Percentiles rank a stretch among this genome's conserved stretches.
These are phyloP conservation scores for Acanthamoeba lenticulata DNA, from an alignment of 208 protist genomes.

Conservation along the genomic window DNA sequence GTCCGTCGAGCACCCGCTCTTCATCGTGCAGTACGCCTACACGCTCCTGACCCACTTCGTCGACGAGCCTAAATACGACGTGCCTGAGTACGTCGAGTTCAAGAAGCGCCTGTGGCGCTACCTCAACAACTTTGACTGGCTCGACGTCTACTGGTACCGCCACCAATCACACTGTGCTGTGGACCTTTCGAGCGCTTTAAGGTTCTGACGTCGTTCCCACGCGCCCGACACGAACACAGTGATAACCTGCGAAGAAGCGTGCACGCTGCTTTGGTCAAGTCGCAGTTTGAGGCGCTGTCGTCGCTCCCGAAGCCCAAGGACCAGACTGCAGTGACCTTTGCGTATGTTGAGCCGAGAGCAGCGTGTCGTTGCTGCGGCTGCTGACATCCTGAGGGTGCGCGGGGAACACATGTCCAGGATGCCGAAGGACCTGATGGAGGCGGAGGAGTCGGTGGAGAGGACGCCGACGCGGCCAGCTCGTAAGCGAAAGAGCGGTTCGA, in stretches of 20 bases:
- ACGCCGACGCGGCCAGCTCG: neutral
- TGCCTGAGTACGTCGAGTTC: conserved; percentile 37
- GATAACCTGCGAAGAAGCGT: neutral
- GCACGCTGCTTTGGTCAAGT: neutral
- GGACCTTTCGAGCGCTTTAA: neutral
- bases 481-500: neutral
- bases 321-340: neutral
- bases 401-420: neutral
- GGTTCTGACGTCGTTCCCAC: neutral
- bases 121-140: conserved; percentile 32
- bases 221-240: neutral
- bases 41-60: neutral
- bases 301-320: neutral
- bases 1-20: conserved; percentile 19
- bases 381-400: neutral
- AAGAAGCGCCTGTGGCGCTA: conserved; percentile 11
- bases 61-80: neutral
- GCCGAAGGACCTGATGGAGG: too few species aligned
- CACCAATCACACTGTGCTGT: neutral
- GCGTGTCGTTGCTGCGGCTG: neutral
- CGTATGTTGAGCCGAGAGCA: neutral
- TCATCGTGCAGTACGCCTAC: conserved; percentile 48
- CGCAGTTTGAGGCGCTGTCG: conserved; percentile 2
- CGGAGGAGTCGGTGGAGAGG: neutral
- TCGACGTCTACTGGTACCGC: conserved; percentile 29